Conservation (phyloP, 2,329 filamentous ascomycete species). For the Westerdykella sp. region DNA sequence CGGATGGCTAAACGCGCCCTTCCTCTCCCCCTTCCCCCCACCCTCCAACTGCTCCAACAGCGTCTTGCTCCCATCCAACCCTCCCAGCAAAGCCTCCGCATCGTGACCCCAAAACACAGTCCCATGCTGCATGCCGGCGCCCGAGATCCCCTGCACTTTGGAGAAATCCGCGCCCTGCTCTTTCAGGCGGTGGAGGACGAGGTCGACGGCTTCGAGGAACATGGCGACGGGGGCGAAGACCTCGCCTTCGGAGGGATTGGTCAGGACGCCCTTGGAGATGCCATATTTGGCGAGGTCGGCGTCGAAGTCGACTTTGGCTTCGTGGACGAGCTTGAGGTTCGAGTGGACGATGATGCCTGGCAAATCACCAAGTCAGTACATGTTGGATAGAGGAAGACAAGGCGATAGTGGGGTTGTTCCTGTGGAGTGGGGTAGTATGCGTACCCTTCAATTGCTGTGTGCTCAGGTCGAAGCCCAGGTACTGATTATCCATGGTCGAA, state of each 20-base stretch:
- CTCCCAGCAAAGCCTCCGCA: constrained; percentile 59
- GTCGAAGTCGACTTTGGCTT: constrained; percentile 95
- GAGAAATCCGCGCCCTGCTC: constrained; percentile 65
- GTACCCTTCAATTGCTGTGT: constrained; percentile 92
- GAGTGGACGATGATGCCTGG: constrained; percentile 77
- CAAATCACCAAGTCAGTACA: constrained; percentile 11
- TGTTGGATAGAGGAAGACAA: not conserved
- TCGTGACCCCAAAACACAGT: constrained; percentile 84
- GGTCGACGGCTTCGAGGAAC: constrained; percentile 89
- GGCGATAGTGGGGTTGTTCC: constrained; percentile 26
- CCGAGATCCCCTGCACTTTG: constrained; percentile 74
- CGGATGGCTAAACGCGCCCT: constrained; percentile 68
- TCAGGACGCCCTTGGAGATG: constrained; percentile 80
- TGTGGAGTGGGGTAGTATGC: constrained; percentile 6
- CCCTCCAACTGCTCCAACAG: constrained; percentile 65
- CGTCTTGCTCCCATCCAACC: constrained; percentile 53
- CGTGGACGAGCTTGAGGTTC: constrained; percentile 69
- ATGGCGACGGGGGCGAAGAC: constrained; percentile 89
- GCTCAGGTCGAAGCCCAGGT: constrained; percentile 90
- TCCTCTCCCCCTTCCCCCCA: constrained; percentile 32
- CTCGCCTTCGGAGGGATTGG: constrained; percentile 74
- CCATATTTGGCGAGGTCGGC: constrained; percentile 65
- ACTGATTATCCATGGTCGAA: constrained; percentile 48
- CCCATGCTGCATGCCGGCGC: constrained; percentile 94
- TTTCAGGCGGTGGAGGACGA: constrained; percentile 69